A percentile compares a stretch with the other conserved stretches of the same genome.
These are phyloP conservation scores for Yamadazyma siamensis DNA, from an alignment of 1,139 yeast species.

Conservation along the genomic window DNA sequence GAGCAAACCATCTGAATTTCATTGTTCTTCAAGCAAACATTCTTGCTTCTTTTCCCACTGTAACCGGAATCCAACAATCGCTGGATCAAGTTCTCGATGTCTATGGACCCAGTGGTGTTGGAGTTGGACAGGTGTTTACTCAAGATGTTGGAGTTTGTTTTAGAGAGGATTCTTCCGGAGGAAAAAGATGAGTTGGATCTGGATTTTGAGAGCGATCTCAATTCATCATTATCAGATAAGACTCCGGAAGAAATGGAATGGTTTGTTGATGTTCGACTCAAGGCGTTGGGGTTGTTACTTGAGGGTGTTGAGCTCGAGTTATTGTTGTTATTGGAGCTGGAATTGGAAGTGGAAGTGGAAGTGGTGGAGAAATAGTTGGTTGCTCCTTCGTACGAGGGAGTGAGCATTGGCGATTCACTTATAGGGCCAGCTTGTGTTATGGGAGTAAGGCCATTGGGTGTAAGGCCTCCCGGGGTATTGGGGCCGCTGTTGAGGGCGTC, in stretches of 20 bases:
- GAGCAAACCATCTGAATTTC: constrained; percentile 87
- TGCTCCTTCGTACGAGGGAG: constrained; percentile 7
- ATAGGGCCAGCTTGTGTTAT: no score
- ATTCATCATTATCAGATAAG: constrained; percentile 5
- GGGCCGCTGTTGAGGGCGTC: constrained; percentile 3
- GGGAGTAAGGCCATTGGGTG: no score
- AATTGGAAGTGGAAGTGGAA: constrained; percentile 7
- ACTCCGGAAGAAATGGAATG: constrained; percentile 21
- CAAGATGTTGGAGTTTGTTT: constrained; percentile 13
- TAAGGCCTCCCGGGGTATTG: no score
- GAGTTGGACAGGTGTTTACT: constrained; percentile 10
- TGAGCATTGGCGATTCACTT: constrained; percentile 6
- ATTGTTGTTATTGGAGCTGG: constrained; percentile 8
- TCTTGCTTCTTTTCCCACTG: constrained; percentile 86
- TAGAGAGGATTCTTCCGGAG: constrained; percentile 10
- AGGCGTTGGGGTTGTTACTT: constrained; percentile 20
- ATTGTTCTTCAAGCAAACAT: constrained; percentile 79
- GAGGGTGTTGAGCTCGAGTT: no score
- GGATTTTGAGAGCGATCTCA: constrained; percentile 11
- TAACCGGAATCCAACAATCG: constrained; percentile 92
- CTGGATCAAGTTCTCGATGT: constrained; percentile 87
- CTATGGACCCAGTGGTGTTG: constrained; percentile 40
- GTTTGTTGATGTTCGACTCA: constrained; percentile 34
- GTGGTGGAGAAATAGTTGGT: constrained; percentile 1
- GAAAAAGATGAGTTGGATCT: constrained; percentile 16